phyloP scores from a whole-genome alignment of 2,329 filamentous ascomycete genomes.

The Neonectria faginata region DNA sequence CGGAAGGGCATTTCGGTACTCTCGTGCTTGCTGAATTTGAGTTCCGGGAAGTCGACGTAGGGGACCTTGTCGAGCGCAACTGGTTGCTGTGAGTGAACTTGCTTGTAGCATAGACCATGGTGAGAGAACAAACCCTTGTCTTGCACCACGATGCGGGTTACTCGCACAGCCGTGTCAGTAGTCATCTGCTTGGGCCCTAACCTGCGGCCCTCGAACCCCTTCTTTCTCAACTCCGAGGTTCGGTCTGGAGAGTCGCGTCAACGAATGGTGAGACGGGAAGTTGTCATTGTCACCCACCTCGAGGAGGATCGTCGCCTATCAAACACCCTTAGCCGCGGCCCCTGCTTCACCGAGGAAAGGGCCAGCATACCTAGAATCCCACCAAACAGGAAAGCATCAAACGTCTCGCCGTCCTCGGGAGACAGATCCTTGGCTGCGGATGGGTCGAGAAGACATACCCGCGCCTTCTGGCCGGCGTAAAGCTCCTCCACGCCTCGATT shows the following conservation, averaged over 20 bases:
- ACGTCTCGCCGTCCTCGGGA: conserved; percentile 83
- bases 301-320: conserved; percentile 89
- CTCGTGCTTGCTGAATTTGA: conserved; percentile 91
- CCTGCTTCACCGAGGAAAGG: conserved; percentile 1
- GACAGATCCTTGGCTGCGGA: conserved; percentile 82
- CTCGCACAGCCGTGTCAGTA: conserved; percentile 94
- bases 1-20: conserved; percentile 98
- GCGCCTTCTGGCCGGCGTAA: conserved; percentile 77
- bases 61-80: conserved; percentile 82
- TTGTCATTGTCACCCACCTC: conserved; percentile 70
- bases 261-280: conserved; percentile 17
- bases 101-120: not conserved
- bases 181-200: conserved; percentile 97
- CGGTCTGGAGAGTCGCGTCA: conserved; percentile 70
- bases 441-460: conserved; percentile 91
- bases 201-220: conserved; percentile 88
- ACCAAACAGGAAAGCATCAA: conserved; percentile 94
- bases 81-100: conserved; percentile 52
- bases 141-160: conserved; percentile 89
- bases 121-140: conserved; percentile 74
- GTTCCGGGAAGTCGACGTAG: conserved; percentile 89
- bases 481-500: conserved; percentile 84
- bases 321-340: conserved; percentile 29
- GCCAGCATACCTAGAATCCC: conserved; percentile 83
- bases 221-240: conserved; percentile 93